Conservation (phyloP, 2,329 filamentous ascomycete species). For the Fusarium nematophilum region DNA sequence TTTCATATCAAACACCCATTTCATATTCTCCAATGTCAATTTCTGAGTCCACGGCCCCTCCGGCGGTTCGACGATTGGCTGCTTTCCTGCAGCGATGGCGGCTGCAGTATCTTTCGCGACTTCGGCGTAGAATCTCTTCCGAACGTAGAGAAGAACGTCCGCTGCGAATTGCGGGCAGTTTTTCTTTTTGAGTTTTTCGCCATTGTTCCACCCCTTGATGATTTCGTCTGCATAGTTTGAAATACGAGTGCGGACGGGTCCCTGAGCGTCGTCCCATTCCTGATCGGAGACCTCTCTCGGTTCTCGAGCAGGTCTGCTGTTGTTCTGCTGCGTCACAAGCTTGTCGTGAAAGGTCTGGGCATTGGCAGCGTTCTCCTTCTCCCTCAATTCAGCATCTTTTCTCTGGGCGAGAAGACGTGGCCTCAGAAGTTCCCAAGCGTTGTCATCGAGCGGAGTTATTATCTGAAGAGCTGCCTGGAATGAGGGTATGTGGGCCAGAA, state of each 20-base stretch:
- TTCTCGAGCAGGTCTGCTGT: constrained; percentile 8
- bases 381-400: constrained; percentile 70
- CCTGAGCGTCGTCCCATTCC: constrained; percentile 78
- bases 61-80: constrained; percentile 59
- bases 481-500: constrained; percentile 76
- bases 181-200: constrained; percentile 71
- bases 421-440: constrained; percentile 76
- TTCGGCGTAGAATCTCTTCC: constrained; percentile 73
- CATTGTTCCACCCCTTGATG: constrained; percentile 74
- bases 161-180: constrained; percentile 76
- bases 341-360: constrained; percentile 51
- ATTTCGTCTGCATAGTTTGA: constrained; percentile 76
- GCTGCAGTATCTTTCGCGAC: constrained; percentile 64
- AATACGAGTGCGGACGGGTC: constrained; percentile 73
- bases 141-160: constrained; percentile 75
- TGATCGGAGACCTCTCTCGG: constrained; percentile 69
- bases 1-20: constrained; percentile 83
- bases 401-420: constrained; percentile 75
- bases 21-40: constrained; percentile 86
- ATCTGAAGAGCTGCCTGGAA: constrained; percentile 81
- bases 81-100: constrained; percentile 57
- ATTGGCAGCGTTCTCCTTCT: constrained; percentile 54
- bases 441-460: constrained; percentile 73
- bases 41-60: constrained; percentile 68
- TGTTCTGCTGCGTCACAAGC: not conserved